phyloP scores from a whole-genome alignment of 1,284 basidiomycete species.

The Ceratobasidium theobromae region DNA sequence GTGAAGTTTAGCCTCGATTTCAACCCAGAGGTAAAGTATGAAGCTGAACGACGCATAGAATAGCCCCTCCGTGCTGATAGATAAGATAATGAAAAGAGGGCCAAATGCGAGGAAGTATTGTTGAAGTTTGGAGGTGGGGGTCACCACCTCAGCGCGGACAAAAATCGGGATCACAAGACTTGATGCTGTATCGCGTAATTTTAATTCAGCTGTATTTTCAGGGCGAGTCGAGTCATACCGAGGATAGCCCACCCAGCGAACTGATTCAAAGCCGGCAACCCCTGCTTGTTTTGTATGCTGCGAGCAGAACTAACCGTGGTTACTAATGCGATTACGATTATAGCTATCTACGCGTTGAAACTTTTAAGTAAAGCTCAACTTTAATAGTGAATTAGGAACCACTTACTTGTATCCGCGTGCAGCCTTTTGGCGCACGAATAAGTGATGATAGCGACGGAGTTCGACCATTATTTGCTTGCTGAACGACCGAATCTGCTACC shows the following conservation, averaged over 20 bases:
- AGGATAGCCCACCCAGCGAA: constrained; percentile 67
- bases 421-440: background rate
- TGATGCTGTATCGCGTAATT: constrained; percentile 35
- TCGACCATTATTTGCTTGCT: background rate
- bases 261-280: constrained; percentile 67
- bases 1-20: constrained; percentile 58
- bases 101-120: constrained; percentile 71
- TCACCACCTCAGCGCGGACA: constrained; percentile 41
- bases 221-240: constrained; percentile 47
- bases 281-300: constrained; percentile 64
- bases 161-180: constrained; percentile 46
- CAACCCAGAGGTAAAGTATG: constrained; percentile 69
- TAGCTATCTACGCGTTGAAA: constrained; percentile 40
- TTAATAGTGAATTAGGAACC: background rate
- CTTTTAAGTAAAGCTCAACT: background rate
- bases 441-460: background rate
- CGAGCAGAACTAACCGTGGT: constrained; percentile 60
- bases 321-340: constrained; percentile 53
- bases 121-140: constrained; percentile 54
- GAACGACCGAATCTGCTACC: constrained; percentile 21
- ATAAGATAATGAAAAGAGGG: constrained; percentile 77
- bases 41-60: constrained; percentile 73
- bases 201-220: constrained; percentile 49
- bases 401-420: constrained; percentile 3
- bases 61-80: constrained; percentile 79